A percentile compares a stretch with the other conserved stretches of the same genome.
These are phyloP conservation scores for Plasmodium relictum DNA, from an alignment of 169 alveolate genomes.

Conservation along the genomic window DNA sequence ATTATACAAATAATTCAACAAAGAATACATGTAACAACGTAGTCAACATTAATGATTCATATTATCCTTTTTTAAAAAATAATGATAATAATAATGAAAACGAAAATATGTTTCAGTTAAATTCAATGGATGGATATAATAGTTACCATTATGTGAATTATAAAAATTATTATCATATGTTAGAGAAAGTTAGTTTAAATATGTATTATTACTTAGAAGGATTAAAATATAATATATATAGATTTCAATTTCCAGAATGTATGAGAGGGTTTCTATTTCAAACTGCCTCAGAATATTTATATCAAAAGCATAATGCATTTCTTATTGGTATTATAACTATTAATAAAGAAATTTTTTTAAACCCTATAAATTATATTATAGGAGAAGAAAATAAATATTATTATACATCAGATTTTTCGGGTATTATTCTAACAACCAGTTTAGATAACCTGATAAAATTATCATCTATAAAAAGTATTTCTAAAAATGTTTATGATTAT, in stretches of 20 bases:
- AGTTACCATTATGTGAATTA: neutral
- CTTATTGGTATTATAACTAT: slow-evolving; percentile 84
- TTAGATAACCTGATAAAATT: slow-evolving; percentile 78
- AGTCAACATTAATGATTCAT: too few species aligned
- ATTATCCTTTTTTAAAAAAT: neutral
- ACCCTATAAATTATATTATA: slow-evolving; percentile 81
- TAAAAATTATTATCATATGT: slow-evolving; percentile 36
- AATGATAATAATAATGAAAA: neutral
- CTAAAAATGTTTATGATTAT: slow-evolving; percentile 69
- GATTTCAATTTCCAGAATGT: slow-evolving; percentile 76
- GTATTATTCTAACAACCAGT: slow-evolving; percentile 83
- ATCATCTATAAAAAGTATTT: slow-evolving; percentile 76
- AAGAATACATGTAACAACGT: too few species aligned
- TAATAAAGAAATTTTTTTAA: slow-evolving; percentile 79
- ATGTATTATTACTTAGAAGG: slow-evolving; percentile 76
- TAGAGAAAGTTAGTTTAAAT: slow-evolving; percentile 54
- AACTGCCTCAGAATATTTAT: slow-evolving; percentile 80
- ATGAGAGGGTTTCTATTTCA: slow-evolving; percentile 78
- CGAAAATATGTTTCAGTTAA: neutral
- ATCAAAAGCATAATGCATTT: slow-evolving; percentile 80
- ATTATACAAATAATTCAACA: too few species aligned
- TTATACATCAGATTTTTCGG: slow-evolving; percentile 69
- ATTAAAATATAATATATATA: slow-evolving; percentile 65
- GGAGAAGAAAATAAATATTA: slow-evolving; percentile 79
- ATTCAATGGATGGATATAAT: slow-evolving; percentile 11